Base-by-base conservation (phyloP, 495 filamentous ascomycete species). In the Viridothelium virens region DNA sequence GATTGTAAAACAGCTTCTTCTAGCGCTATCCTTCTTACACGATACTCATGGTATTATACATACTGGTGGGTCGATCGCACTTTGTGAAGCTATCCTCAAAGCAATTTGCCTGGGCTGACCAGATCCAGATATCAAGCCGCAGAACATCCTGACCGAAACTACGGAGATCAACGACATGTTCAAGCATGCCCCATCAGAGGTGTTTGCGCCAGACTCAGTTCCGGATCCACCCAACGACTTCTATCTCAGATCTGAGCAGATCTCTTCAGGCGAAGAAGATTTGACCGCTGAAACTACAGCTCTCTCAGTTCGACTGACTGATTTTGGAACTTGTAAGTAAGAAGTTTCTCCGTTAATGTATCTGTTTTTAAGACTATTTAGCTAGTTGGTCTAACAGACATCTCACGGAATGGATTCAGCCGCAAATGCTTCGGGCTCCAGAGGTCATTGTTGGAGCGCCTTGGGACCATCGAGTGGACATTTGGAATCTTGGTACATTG, bases 401-500 rank as follows among this genome's bases (percentile, higher is more conserved):
- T 64, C 68, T 79, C 39, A 73, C 71, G 44, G 75, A 79, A 65
- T 44, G 69, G 25, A 80, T 81, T 56, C 79, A 82, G 68, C 76
- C 77, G 33, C 67, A 72, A 38, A 72, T 77, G 56, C 73, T 82
- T 31, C 68, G 80, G 50, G 78, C 78, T 56, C 79, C 79, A 3
- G 80, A 81, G 69, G 78, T 81, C 38, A 74, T 77, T n/a, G 77
- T 80, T 36, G 77, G 77, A 38, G 76, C 74, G 14, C 66, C 73
- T 4, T 81, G 76, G 78, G 74, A 75, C 62, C 62, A 65, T 34
- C 70, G 64, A 31, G 75, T 79, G 7, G 77, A 82, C 72, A 80
- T 82, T 56, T 82, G 79, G 79, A 80, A 76, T 69, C 71, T 77
- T n/a, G 78, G 77, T 66, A 76, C 77, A 61, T 71, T 80, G 61